Evolutionary conservation across 1,284 basidiomycete genomes (phyloP).

Genomic region (Blastosporella zonata): DNA sequence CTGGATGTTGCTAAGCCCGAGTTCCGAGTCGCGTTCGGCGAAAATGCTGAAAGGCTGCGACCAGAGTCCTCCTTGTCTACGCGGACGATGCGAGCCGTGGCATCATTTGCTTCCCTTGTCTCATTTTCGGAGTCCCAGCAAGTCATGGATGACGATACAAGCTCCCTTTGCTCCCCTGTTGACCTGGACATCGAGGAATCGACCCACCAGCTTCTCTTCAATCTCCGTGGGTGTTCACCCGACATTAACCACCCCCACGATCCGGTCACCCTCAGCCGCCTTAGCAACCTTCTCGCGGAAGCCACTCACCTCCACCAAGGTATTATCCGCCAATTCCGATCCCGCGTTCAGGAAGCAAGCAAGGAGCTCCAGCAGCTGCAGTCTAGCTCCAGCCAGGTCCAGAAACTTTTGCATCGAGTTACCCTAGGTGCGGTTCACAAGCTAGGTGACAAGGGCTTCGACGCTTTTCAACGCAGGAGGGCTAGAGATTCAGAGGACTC

Average conservation of each 20-base stretch:
- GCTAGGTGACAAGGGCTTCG: constrained; percentile 33
- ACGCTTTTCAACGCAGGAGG: constrained; percentile 26
- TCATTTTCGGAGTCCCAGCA: constrained; percentile 34
- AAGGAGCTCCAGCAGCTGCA: constrained; percentile 48
- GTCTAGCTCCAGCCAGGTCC: constrained; percentile 37
- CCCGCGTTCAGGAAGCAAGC: constrained; percentile 47
- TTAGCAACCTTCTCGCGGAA: constrained; percentile 47
- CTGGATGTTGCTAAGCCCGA: constrained; percentile 63
- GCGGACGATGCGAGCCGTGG: constrained; percentile 50
- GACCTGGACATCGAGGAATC: constrained; percentile 45
- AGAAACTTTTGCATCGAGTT: constrained; percentile 38
- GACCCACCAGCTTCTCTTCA: constrained; percentile 48
- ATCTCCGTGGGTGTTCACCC: constrained; percentile 48
- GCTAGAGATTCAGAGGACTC: constrained; percentile 57
- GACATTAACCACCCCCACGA: constrained; percentile 35
- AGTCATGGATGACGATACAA: constrained; percentile 23
- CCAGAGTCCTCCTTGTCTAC: constrained; percentile 53
- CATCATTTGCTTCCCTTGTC: constrained; percentile 42
- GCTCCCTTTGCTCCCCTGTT: constrained; percentile 27
- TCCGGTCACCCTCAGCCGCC: constrained; percentile 34
- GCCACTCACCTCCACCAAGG: constrained; percentile 41
- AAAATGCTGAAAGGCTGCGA: constrained; percentile 42
- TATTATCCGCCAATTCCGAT: constrained; percentile 47
- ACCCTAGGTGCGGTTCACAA: constrained; percentile 42
- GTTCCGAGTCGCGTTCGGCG: constrained; percentile 56